phyloP scores from a whole-genome alignment of 2,329 filamentous ascomycete species.

The Penicillium sp. region DNA sequence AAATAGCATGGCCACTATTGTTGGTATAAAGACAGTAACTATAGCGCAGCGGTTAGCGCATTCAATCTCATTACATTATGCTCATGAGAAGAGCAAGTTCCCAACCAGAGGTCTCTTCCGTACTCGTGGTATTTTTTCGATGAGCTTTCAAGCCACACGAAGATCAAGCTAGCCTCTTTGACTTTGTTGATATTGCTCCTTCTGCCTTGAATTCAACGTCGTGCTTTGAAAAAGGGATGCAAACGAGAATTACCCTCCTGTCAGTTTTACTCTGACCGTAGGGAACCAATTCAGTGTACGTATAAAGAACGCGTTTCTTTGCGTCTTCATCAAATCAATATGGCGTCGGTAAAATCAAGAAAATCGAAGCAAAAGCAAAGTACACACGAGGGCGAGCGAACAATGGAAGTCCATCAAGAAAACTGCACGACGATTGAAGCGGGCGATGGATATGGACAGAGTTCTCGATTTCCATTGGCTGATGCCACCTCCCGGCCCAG shows the following conservation, averaged over 20 bases:
- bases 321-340: background rate
- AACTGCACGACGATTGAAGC: background rate
- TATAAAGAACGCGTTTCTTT: background rate
- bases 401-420: background rate
- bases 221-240: background rate
- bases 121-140: background rate
- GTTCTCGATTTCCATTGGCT: background rate
- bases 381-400: background rate
- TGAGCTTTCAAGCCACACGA: background rate
- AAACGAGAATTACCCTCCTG: background rate
- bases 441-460: background rate
- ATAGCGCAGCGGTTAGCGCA: background rate
- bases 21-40: background rate
- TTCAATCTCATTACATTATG: background rate
- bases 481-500: background rate
- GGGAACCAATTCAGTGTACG: background rate
- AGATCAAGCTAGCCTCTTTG: background rate
- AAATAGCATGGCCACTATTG: background rate
- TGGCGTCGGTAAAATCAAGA: background rate
- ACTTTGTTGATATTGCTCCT: no score
- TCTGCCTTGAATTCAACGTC: background rate
- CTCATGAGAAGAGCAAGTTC: background rate
- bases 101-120: background rate
- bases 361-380: background rate
- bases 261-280: background rate